Evolutionary conservation across 306 rosid species (phyloP).

Genomic region (Castanea crenata): DNA sequence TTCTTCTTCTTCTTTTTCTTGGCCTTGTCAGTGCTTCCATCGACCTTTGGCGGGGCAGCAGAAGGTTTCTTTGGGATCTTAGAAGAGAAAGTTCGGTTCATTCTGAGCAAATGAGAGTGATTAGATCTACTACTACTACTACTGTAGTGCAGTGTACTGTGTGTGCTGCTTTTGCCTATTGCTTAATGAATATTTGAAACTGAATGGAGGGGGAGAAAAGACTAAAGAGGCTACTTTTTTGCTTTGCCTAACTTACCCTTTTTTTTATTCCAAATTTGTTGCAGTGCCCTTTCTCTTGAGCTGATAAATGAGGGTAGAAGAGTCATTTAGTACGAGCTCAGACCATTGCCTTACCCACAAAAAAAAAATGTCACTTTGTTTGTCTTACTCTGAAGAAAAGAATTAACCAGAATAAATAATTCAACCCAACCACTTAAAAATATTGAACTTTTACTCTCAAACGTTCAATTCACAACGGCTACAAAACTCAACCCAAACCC

Average conservation of each 20-base stretch:
- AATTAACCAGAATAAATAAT: no score
- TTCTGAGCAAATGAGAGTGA: conserved; percentile 20
- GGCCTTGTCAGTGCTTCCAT: conserved; percentile 25
- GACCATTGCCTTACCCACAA: neutral
- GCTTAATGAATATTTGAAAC: neutral
- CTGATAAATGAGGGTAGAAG: neutral
- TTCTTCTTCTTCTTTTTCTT: conserved; percentile 19
- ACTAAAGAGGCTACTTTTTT: no score
- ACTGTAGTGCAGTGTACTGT: neutral
- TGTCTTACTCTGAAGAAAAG: no score
- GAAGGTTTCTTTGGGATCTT: conserved; percentile 40
- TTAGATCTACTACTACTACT: neutral
- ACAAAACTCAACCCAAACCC: no score
- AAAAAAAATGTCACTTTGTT: no score
- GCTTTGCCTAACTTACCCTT: neutral
- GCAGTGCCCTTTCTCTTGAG: neutral
- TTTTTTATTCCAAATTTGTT: neutral
- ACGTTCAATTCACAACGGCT: no score
- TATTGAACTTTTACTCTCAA: no score
- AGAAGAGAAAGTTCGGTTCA: conserved; percentile 53
- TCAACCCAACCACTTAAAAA: no score
- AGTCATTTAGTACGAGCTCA: neutral
- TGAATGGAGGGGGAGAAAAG: neutral
- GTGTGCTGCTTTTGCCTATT: neutral
- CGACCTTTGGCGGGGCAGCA: conserved; percentile 21